These are phyloP conservation scores for Crataegus laevigata DNA, from an alignment of 306 rosid species.

Conservation along the genomic window DNA sequence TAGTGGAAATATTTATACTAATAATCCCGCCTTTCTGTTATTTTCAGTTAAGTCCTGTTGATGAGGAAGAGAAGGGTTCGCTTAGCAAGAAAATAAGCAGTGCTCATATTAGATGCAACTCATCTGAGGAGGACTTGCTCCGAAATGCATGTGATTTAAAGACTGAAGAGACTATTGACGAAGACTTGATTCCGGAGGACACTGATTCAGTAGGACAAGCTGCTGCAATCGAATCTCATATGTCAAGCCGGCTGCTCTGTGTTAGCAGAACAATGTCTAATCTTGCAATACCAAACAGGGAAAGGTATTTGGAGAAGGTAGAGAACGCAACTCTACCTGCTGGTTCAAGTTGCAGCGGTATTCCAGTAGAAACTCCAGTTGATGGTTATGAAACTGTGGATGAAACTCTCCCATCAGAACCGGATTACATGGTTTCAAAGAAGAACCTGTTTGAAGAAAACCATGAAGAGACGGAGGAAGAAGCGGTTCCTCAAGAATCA, in stretches of 20 bases:
- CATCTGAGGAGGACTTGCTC: constrained; percentile 64
- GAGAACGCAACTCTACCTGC: constrained; percentile 24
- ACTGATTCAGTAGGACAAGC: constrained; percentile 21
- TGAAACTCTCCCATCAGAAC: constrained; percentile 13
- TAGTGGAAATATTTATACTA: constrained; percentile 11
- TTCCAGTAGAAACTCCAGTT: constrained; percentile 17
- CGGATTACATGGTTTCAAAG: constrained; percentile 19
- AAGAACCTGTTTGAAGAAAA: constrained; percentile 25
- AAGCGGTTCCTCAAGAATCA: constrained; percentile 52
- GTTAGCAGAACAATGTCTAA: constrained; percentile 32
- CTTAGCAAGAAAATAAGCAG: constrained; percentile 36
- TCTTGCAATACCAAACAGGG: constrained; percentile 54
- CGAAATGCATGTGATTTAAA: constrained; percentile 40
- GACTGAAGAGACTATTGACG: constrained; percentile 25
- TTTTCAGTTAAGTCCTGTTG: constrained; percentile 69
- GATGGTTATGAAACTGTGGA: constrained; percentile 18
- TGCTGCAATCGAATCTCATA: constrained; percentile 22
- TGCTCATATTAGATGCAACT: constrained; percentile 57
- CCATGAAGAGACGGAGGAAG: constrained; percentile 35
- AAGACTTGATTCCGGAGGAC: constrained; percentile 26
- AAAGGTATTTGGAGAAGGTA: constrained; percentile 19
- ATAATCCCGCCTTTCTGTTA: constrained; percentile 14
- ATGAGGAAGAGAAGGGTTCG: constrained; percentile 38
- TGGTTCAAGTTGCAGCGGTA: constrained; percentile 1
- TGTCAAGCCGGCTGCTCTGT: constrained; percentile 18